Percentiles rank a stretch among this genome's conserved stretches.
Conservation (phyloP, 495 filamentous ascomycete species). For the Penicillium paradoxum region DNA sequence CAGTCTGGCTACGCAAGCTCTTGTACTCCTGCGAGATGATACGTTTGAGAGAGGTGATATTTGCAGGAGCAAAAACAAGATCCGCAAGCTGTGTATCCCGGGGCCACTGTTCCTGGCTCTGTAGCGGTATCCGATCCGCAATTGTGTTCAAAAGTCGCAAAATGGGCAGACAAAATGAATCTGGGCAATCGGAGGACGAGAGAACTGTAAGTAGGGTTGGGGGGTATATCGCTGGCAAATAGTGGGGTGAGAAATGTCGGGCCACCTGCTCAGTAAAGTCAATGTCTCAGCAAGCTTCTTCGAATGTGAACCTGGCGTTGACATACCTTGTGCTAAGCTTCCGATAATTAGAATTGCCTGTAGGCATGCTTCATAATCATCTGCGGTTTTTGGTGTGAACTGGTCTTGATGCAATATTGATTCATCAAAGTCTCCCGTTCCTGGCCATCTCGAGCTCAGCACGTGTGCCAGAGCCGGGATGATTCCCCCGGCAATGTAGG, state of each 20-base stretch:
- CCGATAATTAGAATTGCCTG: constrained; percentile 77
- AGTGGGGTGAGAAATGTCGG: constrained; percentile 72
- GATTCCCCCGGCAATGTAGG: constrained; percentile 64
- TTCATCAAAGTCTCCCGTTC: constrained; percentile 35
- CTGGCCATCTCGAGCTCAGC: constrained; percentile 37
- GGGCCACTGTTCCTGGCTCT: constrained; percentile 38
- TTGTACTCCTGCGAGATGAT: constrained; percentile 59
- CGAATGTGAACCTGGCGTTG: background rate
- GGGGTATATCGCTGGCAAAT: constrained; percentile 58
- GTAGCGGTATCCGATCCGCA: constrained; percentile 57
- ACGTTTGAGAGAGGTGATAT: constrained; percentile 53
- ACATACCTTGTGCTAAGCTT: constrained; percentile 77
- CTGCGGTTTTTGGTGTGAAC: constrained; percentile 23
- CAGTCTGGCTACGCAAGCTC: constrained; percentile 50
- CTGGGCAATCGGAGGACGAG: constrained; percentile 57
- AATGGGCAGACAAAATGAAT: constrained; percentile 62
- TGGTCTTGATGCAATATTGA: constrained; percentile 14
- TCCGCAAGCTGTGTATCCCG: constrained; percentile 54
- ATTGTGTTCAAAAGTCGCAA: constrained; percentile 71
- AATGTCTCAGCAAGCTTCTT: constrained; percentile 4
- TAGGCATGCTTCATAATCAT: constrained; percentile 62
- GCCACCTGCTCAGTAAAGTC: constrained; percentile 57
- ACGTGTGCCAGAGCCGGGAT: constrained; percentile 62
- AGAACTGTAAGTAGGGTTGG: constrained; percentile 62
- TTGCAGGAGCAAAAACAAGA: constrained; percentile 55